These are phyloP conservation scores for Phycomyces blakesleeanus DNA, from an alignment of 192 early-diverging fungal species.

Conservation along the genomic window DNA sequence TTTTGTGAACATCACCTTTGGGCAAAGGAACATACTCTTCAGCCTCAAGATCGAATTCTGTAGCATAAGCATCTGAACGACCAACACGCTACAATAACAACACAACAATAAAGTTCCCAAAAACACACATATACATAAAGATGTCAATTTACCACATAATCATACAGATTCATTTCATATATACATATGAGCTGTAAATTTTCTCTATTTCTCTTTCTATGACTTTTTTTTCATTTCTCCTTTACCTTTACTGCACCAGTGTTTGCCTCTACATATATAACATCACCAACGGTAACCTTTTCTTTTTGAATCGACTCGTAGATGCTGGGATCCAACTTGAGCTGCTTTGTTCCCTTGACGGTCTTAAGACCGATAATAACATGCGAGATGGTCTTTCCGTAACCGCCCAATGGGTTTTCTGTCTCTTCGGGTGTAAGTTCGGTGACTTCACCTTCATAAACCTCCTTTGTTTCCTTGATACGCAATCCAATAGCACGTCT, in stretches of 20 bases:
- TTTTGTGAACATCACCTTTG: constrained; percentile 98
- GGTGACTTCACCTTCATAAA: constrained; percentile 98
- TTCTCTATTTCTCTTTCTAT: neutral
- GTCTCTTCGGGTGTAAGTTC: constrained; percentile 96
- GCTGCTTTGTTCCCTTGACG: constrained; percentile 96
- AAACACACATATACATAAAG: too few relatives aligned
- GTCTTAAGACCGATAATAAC: constrained; percentile 97
- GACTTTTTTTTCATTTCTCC: neutral
- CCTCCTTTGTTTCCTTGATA: constrained; percentile 98
- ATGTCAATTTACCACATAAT: neutral
- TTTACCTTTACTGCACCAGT: constrained; percentile 93
- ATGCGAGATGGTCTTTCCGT: constrained; percentile 94
- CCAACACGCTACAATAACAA: constrained; percentile 71
- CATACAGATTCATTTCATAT: too few relatives aligned
- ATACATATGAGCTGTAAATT: neutral
- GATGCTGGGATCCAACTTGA: constrained; percentile 95
- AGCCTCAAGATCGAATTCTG: constrained; percentile 97
- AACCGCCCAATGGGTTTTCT: constrained; percentile 97
- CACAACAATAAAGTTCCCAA: too few relatives aligned
- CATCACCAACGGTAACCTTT: constrained; percentile 92
- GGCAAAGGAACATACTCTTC: constrained; percentile 97
- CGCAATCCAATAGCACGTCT: constrained; percentile 92
- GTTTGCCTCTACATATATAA: constrained; percentile 97
- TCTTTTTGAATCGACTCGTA: constrained; percentile 97
- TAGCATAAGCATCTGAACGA: constrained; percentile 95